These are phyloP conservation scores for Intubia oerlemansii DNA, from an alignment of 2,329 filamentous ascomycete genomes.

Conservation along the genomic window DNA sequence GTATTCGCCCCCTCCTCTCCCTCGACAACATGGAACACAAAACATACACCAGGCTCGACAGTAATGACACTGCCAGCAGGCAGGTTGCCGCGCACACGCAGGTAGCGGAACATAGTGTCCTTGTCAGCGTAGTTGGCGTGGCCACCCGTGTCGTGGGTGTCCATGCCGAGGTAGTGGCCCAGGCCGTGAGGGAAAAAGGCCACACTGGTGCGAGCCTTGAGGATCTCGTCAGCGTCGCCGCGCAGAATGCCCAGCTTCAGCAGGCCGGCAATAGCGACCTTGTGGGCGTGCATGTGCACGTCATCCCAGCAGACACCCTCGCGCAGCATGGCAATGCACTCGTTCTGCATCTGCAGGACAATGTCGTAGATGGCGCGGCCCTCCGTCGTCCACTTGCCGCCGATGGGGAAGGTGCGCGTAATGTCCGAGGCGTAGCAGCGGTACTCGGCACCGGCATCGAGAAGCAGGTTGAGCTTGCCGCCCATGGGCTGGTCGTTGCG, in stretches of 20 bases:
- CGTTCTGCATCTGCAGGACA: constrained; percentile 70
- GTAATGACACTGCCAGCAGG: constrained; percentile 73
- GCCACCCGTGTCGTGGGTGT: constrained; percentile 74
- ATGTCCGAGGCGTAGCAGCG: constrained; percentile 50
- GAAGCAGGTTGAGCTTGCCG: constrained; percentile 56
- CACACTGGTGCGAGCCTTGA: constrained; percentile 57
- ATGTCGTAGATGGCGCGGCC: constrained; percentile 59
- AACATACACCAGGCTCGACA: constrained; percentile 69
- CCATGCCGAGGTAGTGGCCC: constrained; percentile 80
- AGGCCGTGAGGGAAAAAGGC: constrained; percentile 87
- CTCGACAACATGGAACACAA: neutral
- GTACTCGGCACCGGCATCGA: constrained; percentile 70
- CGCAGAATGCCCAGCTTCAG: constrained; percentile 54
- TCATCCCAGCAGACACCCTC: constrained; percentile 63
- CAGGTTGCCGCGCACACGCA: constrained; percentile 55
- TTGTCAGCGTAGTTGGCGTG: constrained; percentile 58
- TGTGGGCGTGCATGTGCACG: constrained; percentile 60
- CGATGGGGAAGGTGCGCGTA: constrained; percentile 73
- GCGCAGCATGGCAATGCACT: constrained; percentile 51
- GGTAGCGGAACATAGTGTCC: constrained; percentile 70
- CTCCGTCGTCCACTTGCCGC: constrained; percentile 46
- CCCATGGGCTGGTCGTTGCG: constrained; percentile 50
- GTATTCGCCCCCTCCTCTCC: too few relatives aligned
- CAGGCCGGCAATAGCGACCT: constrained; percentile 62
- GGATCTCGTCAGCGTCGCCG: constrained; percentile 47